Base-by-base conservation (phyloP, 2,329 filamentous ascomycete genomes). In the Pseudogymnoascus sp. region DNA sequence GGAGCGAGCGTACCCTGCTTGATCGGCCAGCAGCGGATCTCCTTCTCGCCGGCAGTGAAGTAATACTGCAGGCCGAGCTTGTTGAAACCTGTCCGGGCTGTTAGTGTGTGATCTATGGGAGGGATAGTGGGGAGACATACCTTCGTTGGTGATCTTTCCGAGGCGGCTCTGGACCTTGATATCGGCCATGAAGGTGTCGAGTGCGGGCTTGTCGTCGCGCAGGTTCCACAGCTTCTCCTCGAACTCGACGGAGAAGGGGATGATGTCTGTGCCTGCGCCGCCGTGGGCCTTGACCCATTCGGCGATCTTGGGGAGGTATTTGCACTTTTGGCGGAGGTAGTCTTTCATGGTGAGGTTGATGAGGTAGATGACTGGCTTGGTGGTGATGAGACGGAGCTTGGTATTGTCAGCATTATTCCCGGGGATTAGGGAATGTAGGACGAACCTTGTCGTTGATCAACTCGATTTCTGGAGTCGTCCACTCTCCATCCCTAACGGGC, bases 331-430 rank as follows among this genome's bases (percentile, higher is more conserved):
- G 37, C 78, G 68, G 25, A 79, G 72, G 70, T 79, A 79, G 66
- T 79, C 78, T 71, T 79, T 79, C 78, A 79, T 79, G 1, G 77
- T 78, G 63, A 79, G 64, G 68, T 79, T 79, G 62, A 79, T 77
- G 31, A 79, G 76, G 69, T 79, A 79, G 67, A 79, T 78, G 54
- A 71, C 70, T 10, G 78, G 78, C 70, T 79, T 79, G 13, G 78
- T 79, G 28, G 78, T 79, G 68, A 79, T 79, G 2, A 79, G 74
- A 63, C 75, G 75, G 41, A 71, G 68, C 69, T 41, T 64, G n/a
- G 8, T 57, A 21, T 13, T 34, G 51, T 57, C 6, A 57, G 51
- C 2, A 57, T 57, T 57, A 34, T 36, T n/a, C 3, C n/a, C 6
- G 10, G 31, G 13, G 31, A n/a, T 19, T 19, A 13, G 13, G 21